Evolutionary conservation across 768 basidiomycete genomes (phyloP), one percentile per base, ranked within the genome.

Genomic region (Mycena alexandri): DNA sequence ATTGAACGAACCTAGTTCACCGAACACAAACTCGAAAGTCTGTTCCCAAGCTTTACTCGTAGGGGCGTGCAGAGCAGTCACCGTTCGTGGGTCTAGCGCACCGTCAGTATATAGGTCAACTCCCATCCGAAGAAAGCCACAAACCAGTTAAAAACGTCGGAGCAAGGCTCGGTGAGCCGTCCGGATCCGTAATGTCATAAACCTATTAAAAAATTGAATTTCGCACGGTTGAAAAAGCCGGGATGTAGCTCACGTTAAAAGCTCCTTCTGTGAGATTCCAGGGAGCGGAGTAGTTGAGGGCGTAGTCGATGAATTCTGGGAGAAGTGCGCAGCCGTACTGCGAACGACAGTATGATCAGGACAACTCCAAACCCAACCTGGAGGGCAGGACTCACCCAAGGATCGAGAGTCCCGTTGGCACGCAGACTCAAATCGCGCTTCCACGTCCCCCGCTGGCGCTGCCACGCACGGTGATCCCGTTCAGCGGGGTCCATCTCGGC

Each of bases 261-360:
- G 57, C 64, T 48, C 61, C 25, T 6, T 67, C 71, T 38, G 63
- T 61, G 51, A 69, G 43, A 76, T 84, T 84, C 84, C 84, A 87
- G 2, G 92, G 92, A 73, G 83, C 87, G 0, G 91, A 90, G 73
- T 83, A 92, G 73, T 93, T 93, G 65, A 87, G 57, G 17, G 91
- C 89, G 69, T 93, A 93, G 76, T 93, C 91, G 36, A 90, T 72
- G 77, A 89, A 85, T 79, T 90, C 87, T 63, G 89, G 86, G 53
- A 86, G 83, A 13, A 92, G 74, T 61, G 87, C 81, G 76, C 92
- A 93, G 7, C 88, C 88, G 51, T 90, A 90, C 89, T 86, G 65
- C 1, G 5, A 51, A 60, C 19, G 2, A 54, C 52, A 19, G 54
- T 56, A 38, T 19, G 47, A 46, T 24, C 19, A 42, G 22, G 22